These are phyloP conservation scores for Quercus tomentella DNA, from an alignment of 331 rosid genomes.

Conservation along the genomic window DNA sequence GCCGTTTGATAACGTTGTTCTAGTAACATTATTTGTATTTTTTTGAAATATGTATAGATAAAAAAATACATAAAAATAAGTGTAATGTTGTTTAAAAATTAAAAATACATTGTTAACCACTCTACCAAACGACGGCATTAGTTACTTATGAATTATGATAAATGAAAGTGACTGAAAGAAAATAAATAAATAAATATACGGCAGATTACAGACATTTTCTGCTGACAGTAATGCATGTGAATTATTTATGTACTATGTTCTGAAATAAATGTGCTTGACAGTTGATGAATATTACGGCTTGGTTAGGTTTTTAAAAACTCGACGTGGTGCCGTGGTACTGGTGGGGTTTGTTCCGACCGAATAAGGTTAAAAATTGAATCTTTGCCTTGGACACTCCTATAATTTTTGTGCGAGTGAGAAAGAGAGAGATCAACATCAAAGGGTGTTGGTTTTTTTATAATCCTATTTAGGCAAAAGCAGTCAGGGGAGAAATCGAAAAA, in stretches of 20 bases:
- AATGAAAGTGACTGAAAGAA: too few relatives aligned
- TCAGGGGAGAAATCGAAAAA: constrained; percentile 2
- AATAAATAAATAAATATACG: too few relatives aligned
- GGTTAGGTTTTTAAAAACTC: constrained; percentile 6
- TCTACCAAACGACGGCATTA: rapidly evolving
- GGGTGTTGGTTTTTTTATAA: neutral
- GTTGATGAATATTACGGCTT: neutral
- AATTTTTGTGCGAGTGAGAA: neutral
- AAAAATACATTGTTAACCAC: rapidly evolving
- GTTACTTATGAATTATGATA: too few relatives aligned
- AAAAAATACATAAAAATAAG: too few relatives aligned
- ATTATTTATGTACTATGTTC: constrained; percentile 7
- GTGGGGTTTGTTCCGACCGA: constrained; percentile 33
- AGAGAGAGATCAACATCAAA: constrained; percentile 21
- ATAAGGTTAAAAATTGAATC: constrained; percentile 14
- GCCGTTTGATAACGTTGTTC: rapidly evolving
- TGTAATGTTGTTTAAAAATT: too few relatives aligned
- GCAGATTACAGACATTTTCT: too few relatives aligned
- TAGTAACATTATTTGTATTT: too few relatives aligned
- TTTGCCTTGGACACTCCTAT: neutral
- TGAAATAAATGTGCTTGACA: too few relatives aligned
- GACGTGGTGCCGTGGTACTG: constrained; percentile 1
- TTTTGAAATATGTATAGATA: too few relatives aligned
- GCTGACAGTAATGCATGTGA: constrained; percentile 22
- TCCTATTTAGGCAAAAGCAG: neutral